These are phyloP conservation scores for Myxozyma kluyveri DNA, from an alignment of 805 yeast species.

Conservation along the genomic window DNA sequence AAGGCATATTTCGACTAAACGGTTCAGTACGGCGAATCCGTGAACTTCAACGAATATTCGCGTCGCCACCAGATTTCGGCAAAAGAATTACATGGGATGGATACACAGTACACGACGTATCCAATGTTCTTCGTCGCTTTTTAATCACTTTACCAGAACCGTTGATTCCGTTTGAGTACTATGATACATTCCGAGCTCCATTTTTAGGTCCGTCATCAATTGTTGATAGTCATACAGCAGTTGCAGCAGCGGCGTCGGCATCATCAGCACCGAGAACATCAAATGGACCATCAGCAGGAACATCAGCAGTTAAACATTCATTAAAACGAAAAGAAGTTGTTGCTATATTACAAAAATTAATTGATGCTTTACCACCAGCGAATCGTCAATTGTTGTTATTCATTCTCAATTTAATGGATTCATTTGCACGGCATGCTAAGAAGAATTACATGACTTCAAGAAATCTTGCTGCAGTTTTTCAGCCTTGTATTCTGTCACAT, in stretches of 20 bases:
- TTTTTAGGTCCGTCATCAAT: background rate
- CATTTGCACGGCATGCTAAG: slow-evolving; percentile 75
- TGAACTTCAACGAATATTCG: slow-evolving; percentile 78
- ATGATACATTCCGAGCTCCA: slow-evolving; percentile 14
- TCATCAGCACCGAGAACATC: too few species aligned
- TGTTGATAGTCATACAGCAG: background rate
- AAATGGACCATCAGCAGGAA: background rate
- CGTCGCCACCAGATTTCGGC: slow-evolving; percentile 87
- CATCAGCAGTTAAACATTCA: background rate
- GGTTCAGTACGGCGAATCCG: slow-evolving; percentile 87
- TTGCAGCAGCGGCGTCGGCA: too few species aligned
- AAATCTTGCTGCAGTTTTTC: slow-evolving; percentile 92
- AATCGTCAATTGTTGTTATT: slow-evolving; percentile 82
- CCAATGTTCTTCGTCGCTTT: slow-evolving; percentile 80
- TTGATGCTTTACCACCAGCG: slow-evolving; percentile 68
- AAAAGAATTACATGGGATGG: slow-evolving; percentile 87
- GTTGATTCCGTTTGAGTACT: slow-evolving; percentile 55
- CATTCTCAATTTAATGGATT: slow-evolving; percentile 77
- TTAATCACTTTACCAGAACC: slow-evolving; percentile 90
- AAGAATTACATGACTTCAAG: slow-evolving; percentile 88
- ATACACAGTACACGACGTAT: slow-evolving; percentile 94
- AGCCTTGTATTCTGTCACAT: slow-evolving; percentile 91
- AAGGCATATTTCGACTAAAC: slow-evolving; percentile 90
- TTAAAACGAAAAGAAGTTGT: slow-evolving; percentile 48
- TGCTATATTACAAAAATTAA: slow-evolving; percentile 64